Percentiles rank a stretch among this genome's conserved stretches.
Evolutionary conservation across 345 rosid species (phyloP).

Genomic region (Pseudoturritis turrita): DNA sequence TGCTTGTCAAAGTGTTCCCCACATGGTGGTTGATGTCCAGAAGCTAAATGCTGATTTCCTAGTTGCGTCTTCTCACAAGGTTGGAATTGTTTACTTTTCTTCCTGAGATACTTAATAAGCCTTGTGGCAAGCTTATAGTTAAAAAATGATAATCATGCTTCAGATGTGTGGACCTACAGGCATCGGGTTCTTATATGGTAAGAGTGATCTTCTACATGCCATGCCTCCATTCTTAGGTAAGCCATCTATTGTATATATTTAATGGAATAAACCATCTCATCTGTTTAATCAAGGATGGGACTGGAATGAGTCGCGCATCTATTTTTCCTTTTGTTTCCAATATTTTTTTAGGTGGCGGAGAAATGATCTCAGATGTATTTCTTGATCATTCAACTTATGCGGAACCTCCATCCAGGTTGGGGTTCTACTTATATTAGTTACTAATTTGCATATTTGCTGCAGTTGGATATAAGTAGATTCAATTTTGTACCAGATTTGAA

Average conservation of each 20-base stretch:
- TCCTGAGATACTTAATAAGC: slow-evolving; percentile 6
- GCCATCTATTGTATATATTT: slow-evolving; percentile 1
- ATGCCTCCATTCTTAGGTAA: slow-evolving; percentile 99
- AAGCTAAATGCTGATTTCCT: slow-evolving; percentile 81
- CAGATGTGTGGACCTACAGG: slow-evolving; percentile 99
- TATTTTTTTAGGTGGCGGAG: slow-evolving; percentile 76
- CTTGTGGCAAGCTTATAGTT: slow-evolving; percentile 40
- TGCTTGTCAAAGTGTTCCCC: slow-evolving; percentile 98
- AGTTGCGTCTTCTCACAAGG: slow-evolving; percentile 98
- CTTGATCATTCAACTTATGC: slow-evolving; percentile 97
- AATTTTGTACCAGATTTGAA: slow-evolving; percentile 60
- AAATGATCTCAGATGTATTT: slow-evolving; percentile 92
- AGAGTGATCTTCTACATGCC: slow-evolving; percentile 54
- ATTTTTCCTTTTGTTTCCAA: neutral
- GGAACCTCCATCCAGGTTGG: slow-evolving; percentile 90
- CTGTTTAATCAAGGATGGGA: neutral
- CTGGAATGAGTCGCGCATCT: neutral
- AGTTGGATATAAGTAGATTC: neutral
- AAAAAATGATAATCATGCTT: slow-evolving; percentile 78
- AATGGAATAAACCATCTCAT: neutral
- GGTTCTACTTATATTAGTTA: slow-evolving; percentile 6
- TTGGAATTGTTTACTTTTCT: slow-evolving; percentile 36
- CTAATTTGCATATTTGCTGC: neutral
- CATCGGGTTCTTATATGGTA: slow-evolving; percentile 91
- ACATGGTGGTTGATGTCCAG: slow-evolving; percentile 85